Conservation (phyloP, 2,329 filamentous ascomycete genomes). For the Emericellopsis atlantica region DNA sequence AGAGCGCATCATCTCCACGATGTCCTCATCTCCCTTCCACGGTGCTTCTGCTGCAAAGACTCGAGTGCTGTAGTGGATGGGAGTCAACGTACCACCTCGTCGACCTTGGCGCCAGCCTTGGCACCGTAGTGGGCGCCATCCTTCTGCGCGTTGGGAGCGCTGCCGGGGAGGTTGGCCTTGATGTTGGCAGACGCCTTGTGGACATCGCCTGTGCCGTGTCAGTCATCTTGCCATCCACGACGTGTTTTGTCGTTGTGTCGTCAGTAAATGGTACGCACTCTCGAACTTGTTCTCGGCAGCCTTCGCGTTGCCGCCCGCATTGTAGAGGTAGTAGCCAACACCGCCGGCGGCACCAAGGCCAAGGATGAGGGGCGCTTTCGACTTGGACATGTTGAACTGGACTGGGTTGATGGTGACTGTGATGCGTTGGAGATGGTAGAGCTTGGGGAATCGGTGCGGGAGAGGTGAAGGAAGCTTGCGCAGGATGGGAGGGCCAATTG, state of each 20-base stretch:
- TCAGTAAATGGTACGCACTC: slow-evolving; percentile 39
- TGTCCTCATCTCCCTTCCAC: not conserved
- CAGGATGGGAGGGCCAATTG: too few species aligned
- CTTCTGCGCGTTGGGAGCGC: slow-evolving; percentile 49
- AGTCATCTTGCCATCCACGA: not conserved
- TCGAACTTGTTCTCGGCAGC: slow-evolving; percentile 79
- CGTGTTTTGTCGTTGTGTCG: not conserved
- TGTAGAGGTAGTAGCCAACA: slow-evolving; percentile 84
- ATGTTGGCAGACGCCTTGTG: slow-evolving; percentile 54
- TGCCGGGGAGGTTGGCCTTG: slow-evolving; percentile 52
- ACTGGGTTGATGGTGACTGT: not conserved
- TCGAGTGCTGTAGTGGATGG: not conserved
- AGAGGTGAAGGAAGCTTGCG: too few species aligned
- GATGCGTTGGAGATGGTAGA: not conserved
- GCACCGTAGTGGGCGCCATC: slow-evolving; percentile 36
- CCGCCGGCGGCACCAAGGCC: slow-evolving; percentile 54
- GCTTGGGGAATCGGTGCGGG: not conserved
- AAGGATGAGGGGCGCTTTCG: slow-evolving; percentile 34
- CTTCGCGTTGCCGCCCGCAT: slow-evolving; percentile 67
- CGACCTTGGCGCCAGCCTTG: slow-evolving; percentile 50
- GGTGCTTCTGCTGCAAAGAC: too few species aligned
- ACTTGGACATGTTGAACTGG: slow-evolving; percentile 27
- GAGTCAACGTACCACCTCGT: slow-evolving; percentile 47
- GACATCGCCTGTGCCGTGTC: slow-evolving; percentile 52
- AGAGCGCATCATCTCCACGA: not conserved